phyloP scores from a whole-genome alignment of 768 basidiomycete genomes.

The Pisolithus orientalis region DNA sequence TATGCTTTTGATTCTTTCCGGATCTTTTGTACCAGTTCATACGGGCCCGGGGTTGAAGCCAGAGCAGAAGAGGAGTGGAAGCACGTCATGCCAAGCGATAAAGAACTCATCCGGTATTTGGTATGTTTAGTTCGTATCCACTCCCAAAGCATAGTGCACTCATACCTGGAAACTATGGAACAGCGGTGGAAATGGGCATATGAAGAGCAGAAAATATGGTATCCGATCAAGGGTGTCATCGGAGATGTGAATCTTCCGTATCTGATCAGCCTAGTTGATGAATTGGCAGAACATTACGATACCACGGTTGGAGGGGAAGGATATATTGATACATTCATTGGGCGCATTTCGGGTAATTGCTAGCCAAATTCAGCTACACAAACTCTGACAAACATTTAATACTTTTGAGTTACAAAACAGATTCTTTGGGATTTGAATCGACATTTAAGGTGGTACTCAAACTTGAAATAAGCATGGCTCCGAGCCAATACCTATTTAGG shows the following conservation, averaged over 20 bases:
- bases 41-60: not conserved
- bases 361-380: too few species aligned
- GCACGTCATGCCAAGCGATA: conserved; percentile 55
- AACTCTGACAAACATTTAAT: too few species aligned
- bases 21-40: conserved; percentile 46
- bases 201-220: conserved; percentile 46
- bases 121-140: conserved; percentile 33
- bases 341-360: too few species aligned
- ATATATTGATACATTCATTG: conserved; percentile 19
- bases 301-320: conserved; percentile 17
- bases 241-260: conserved; percentile 32
- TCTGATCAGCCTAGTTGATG: conserved; percentile 33
- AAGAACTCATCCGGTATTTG: conserved; percentile 62
- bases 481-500: too few species aligned
- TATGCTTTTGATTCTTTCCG: conserved; percentile 76
- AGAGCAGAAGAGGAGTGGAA: conserved; percentile 45
- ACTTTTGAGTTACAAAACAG: too few species aligned
- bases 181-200: conserved; percentile 75
- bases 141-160: not conserved
- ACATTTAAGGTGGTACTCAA: too few species aligned
- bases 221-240: conserved; percentile 37
- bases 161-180: not conserved
- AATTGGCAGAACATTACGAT: conserved; percentile 29
- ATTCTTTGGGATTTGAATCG: too few species aligned
- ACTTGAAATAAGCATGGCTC: too few species aligned